These are phyloP conservation scores for Trichoderma sp. DNA, from an alignment of 2,329 filamentous ascomycete species.

Conservation along the genomic window DNA sequence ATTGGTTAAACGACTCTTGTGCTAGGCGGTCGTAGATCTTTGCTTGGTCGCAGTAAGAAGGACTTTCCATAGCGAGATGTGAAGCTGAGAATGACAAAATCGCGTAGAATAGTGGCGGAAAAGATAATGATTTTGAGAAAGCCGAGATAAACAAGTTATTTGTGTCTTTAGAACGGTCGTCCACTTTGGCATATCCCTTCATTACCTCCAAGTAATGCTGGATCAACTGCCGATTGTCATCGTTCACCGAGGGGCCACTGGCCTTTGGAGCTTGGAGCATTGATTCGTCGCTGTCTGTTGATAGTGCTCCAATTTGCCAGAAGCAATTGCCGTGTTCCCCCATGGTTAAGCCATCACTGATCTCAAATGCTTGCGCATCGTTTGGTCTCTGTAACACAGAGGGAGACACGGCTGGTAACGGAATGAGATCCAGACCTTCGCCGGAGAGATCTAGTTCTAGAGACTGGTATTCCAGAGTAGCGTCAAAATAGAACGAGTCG, in stretches of 20 bases:
- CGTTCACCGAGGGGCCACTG: not conserved
- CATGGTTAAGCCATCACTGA: not conserved
- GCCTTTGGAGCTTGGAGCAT: not conserved
- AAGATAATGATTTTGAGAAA: not conserved
- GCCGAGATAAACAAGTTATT: not conserved
- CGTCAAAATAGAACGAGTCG: not conserved
- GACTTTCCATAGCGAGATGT: not conserved
- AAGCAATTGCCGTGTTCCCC: not conserved
- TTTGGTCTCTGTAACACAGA: no score
- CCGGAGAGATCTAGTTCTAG: not conserved
- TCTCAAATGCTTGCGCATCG: no score
- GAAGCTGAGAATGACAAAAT: not conserved
- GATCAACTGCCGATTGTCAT: not conserved
- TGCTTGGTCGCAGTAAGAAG: not conserved
- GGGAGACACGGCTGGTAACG: not conserved
- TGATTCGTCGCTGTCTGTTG: not conserved
- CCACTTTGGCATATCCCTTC: not conserved
- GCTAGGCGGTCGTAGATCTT: not conserved
- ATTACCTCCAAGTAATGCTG: not conserved
- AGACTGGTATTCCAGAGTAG: not conserved
- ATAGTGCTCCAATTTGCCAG: not conserved
- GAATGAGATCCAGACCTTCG: not conserved
- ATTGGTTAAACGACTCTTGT: not conserved
- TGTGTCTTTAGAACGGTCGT: not conserved
- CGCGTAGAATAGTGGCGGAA: not conserved